Evolutionary conservation across 768 basidiomycete genomes (phyloP).

Genomic region (Xerocomellus chrysenteron): DNA sequence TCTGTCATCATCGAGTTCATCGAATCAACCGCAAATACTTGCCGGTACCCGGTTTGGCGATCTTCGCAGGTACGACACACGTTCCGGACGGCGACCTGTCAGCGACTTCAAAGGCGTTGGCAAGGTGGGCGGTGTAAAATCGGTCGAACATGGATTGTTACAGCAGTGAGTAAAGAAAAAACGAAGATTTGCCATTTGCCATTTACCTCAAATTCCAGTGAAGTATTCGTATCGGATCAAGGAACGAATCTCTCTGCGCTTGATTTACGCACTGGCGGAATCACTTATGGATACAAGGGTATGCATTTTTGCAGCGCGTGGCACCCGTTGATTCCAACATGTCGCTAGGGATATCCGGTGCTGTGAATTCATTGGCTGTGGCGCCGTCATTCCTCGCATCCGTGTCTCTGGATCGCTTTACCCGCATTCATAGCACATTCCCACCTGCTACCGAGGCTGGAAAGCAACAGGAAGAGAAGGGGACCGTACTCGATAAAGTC

Average conservation of each 20-base stretch:
- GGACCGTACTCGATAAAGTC: conserved; percentile 59
- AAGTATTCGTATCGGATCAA: conserved; percentile 67
- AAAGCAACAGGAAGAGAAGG: conserved; percentile 55
- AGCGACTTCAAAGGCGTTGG: conserved; percentile 60
- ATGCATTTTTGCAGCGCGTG: neutral
- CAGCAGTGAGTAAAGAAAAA: conserved; percentile 57
- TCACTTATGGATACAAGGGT: conserved; percentile 71
- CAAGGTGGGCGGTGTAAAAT: conserved; percentile 60
- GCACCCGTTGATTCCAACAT: neutral
- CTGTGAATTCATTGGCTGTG: conserved; percentile 62
- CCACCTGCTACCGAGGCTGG: conserved; percentile 48
- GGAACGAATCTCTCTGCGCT: conserved; percentile 62
- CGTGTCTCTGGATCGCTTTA: conserved; percentile 64
- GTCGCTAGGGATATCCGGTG: conserved; percentile 62
- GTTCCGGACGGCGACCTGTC: conserved; percentile 66
- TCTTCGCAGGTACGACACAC: conserved; percentile 75
- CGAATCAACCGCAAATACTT: conserved; percentile 48
- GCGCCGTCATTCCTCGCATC: conserved; percentile 58
- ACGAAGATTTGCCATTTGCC: neutral
- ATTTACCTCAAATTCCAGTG: conserved; percentile 40
- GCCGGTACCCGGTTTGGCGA: conserved; percentile 77
- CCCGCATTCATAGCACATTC: conserved; percentile 64
- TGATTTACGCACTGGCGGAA: conserved; percentile 66
- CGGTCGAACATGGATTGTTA: conserved; percentile 54
- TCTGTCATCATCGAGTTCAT: conserved; percentile 40